Conservation (phyloP, 306 rosid species). For the Vicia faba region DNA sequence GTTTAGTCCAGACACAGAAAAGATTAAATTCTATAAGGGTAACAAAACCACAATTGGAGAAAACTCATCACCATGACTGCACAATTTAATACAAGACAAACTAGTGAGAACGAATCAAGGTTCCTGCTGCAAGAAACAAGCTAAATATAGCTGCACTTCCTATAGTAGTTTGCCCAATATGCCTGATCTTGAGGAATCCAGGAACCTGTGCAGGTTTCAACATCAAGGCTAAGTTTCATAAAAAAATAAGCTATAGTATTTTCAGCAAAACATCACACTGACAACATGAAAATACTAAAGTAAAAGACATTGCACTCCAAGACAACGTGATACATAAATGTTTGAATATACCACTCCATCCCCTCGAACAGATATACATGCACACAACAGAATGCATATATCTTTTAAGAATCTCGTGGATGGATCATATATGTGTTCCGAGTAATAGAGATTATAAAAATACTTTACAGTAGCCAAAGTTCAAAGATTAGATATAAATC, state of each 20-base stretch:
- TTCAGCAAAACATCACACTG: neutral
- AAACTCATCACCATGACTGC: slow-evolving; percentile 26
- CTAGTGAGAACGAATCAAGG: slow-evolving; percentile 53
- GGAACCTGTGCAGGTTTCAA: slow-evolving; percentile 51
- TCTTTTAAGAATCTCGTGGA: no score
- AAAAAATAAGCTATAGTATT: slow-evolving; percentile 18
- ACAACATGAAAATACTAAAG: neutral
- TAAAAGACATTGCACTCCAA: no score
- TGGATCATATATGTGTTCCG: no score
- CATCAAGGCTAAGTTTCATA: slow-evolving; percentile 25
- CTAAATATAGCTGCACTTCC: slow-evolving; percentile 58
- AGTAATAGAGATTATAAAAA: no score
- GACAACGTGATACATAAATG: no score
- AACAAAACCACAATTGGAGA: neutral
- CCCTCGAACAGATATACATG: no score
- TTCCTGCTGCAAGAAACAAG: slow-evolving; percentile 57
- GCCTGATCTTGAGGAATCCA: slow-evolving; percentile 52
- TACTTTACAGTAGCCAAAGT: no score
- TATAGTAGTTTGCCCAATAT: slow-evolving; percentile 51
- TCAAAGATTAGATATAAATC: no score
- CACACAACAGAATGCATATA: no score
- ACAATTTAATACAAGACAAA: slow-evolving; percentile 21
- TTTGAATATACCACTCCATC: no score
- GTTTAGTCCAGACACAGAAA: neutral
- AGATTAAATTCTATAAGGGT: slow-evolving; percentile 12